A percentile compares a stretch with the other conserved stretches of the same genome.
Conservation (phyloP, 2,329 filamentous ascomycete species). For the Fusarium subtropicale region DNA sequence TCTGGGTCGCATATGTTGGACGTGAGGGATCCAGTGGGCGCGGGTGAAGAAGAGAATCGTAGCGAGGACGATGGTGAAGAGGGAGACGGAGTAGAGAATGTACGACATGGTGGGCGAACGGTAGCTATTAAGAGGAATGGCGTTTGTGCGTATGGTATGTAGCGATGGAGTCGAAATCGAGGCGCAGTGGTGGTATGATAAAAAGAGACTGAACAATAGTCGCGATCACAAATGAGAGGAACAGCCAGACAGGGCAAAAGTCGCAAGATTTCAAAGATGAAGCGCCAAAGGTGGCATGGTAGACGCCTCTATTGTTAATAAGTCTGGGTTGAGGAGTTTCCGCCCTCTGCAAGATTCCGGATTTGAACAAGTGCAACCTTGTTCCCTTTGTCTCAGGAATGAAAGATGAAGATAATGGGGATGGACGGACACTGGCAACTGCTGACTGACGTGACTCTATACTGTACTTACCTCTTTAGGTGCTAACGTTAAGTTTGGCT, state of each 20-base stretch:
- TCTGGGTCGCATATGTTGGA: conserved; percentile 69
- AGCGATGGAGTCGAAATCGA: conserved; percentile 10
- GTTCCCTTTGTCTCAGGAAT: conserved; percentile 37
- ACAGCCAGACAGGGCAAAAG: conserved; percentile 9
- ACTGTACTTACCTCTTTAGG: background rate
- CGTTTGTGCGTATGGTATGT: background rate
- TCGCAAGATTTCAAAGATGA: conserved; percentile 19
- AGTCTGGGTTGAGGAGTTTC: conserved; percentile 11
- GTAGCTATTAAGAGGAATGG: conserved; percentile 7
- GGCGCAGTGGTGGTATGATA: background rate
- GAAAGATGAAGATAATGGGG: conserved; percentile 3
- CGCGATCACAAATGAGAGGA: conserved; percentile 33
- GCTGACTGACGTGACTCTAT: conserved; percentile 42
- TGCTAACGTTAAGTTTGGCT: conserved; percentile 18
- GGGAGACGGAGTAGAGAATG: conserved; percentile 80
- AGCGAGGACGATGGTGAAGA: conserved; percentile 76
- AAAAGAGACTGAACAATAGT: conserved; percentile 20
- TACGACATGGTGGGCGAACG: conserved; percentile 72
- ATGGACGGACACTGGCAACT: background rate
- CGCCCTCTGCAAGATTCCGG: conserved; percentile 25
- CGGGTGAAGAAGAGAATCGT: conserved; percentile 87
- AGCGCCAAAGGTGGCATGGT: conserved; percentile 36
- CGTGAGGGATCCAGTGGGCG: conserved; percentile 76
- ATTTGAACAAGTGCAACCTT: conserved; percentile 36
- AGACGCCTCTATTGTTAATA: conserved; percentile 12